Base-by-base conservation (phyloP, 1,284 basidiomycete genomes). In the Moesziomyces aphidis region DNA sequence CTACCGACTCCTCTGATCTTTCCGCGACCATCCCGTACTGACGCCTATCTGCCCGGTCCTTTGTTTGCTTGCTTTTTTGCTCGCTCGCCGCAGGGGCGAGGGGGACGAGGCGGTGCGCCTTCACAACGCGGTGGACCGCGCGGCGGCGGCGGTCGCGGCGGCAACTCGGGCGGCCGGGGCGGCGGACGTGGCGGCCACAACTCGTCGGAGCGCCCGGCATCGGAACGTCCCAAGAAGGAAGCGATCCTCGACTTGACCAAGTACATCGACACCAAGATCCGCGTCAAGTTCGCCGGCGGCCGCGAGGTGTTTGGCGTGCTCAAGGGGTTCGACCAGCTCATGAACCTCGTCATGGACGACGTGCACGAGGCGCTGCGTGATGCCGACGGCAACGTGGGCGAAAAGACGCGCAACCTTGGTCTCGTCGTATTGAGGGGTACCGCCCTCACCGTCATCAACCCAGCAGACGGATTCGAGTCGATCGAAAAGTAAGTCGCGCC, bases 211-310 rank as follows among this genome's bases (percentile, higher is more conserved):
- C 31, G 31, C 31, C 31, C 31, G 1, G 39, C 68, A 49, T 79
- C 77, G 19, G 93, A 95, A 76, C 94, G 94, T 85, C 93, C 94
- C 53, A 94, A 93, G 85, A 90, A 93, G 53, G 96, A 99, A 86
- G 93, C 93, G 34, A 98, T 99, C 85, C 90, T 99, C 31, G 95
- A 98, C 86, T 90, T 99, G 45, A 90, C 92, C 62, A 95, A 96
- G 85, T 98, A 97, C 82, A 91, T 92, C 53, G 93, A 97, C 86
- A 91, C 95, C 86, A 89, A 90, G 73, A 93, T 99, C 83, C 88
- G 93, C 59, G 95, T 99, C 83, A 98, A 97, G 86, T 98, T 99
- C 83, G 93, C 93, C 26, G 96, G 96, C 50, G 96, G 96, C 26
- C 88, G 96, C 31, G 94, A 98, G 89, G 97, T 98, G 49, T 92